Evolutionary conservation across 2,329 filamentous ascomycete genomes (phyloP), one percentile per base, ranked within the genome.

Genomic region (Pestalotiopsis sp.): DNA sequence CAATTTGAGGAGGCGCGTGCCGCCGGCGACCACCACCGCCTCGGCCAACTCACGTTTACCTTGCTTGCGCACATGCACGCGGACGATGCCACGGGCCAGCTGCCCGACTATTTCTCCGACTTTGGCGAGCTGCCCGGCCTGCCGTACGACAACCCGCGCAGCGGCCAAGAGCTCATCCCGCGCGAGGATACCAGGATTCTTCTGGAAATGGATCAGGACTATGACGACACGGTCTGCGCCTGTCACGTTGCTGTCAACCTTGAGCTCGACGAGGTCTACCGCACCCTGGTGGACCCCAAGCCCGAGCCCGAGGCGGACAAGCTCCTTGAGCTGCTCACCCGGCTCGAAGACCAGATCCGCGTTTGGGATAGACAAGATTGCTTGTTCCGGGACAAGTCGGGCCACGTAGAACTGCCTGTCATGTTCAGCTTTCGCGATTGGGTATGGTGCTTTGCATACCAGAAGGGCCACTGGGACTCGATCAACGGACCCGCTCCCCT

Each of bases 141-240:
- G 36, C 70, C 69, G 27, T 60, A 66, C n/a, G 66, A 62, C 20
- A 61, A 71, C 62, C 62, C 64, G 25, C 36, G 64, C 38, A 62
- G 64, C 23, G 71, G 71, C 68, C 68, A 66, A 41, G 68, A 70
- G 62, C 49, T 57, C 27, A 69, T 73, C 7, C 68, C 72, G 2
- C 41, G 68, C 25, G 72, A 72, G 67, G 71, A 73, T 52, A 72
- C 71, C 49, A 31, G 70, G 59, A 60, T 71, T 45, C 69, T 70
- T 58, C 40, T 72, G 41, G 49, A 66, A n/a, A 27, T 4, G 27
- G 27, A 27, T 27, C 59, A 68, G 52, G 40, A 65, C 49, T 41
- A 67, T 2, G 25, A 64, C 9, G 63, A 41, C 17, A 62, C 23
- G 27, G 40, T 66, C 40, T 17, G 36, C 25, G 13, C 14, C n/a